Conservation (phyloP, 805 yeast species). For the Phaffomyces opuntiae region DNA sequence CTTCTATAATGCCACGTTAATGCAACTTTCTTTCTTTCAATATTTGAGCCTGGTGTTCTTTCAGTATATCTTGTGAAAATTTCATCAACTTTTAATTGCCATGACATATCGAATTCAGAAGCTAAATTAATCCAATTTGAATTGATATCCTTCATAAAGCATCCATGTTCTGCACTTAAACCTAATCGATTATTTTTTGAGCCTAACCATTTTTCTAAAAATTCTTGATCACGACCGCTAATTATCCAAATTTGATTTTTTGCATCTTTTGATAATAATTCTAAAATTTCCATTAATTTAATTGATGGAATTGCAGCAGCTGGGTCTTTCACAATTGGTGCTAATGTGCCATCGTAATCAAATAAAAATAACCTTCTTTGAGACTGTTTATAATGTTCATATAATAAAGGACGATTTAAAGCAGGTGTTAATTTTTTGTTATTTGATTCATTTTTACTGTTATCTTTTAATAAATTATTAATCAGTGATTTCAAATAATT, state of each 20-base stretch:
- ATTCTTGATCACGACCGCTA: slow-evolving; percentile 89
- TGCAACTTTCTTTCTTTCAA: slow-evolving; percentile 88
- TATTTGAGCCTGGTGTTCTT: slow-evolving; percentile 82
- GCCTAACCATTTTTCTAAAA: slow-evolving; percentile 86
- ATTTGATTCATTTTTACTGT: slow-evolving; percentile 25
- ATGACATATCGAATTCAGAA: slow-evolving; percentile 79
- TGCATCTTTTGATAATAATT: slow-evolving; percentile 62
- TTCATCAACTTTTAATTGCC: slow-evolving; percentile 81
- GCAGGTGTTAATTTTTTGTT: slow-evolving; percentile 65
- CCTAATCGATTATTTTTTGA: slow-evolving; percentile 52
- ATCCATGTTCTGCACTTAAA: slow-evolving; percentile 95
- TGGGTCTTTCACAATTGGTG: slow-evolving; percentile 95
- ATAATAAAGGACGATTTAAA: slow-evolving; percentile 61
- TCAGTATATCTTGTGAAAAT: slow-evolving; percentile 73
- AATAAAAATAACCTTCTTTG: slow-evolving; percentile 72
- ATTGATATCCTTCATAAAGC: slow-evolving; percentile 77
- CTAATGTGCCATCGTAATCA: slow-evolving; percentile 96
- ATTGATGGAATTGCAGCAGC: slow-evolving; percentile 96
- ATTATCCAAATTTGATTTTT: slow-evolving; percentile 89
- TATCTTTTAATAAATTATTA: slow-evolving; percentile 29
- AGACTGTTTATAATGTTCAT: slow-evolving; percentile 53
- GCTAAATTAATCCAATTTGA: slow-evolving; percentile 79
- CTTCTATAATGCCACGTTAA: slow-evolving; percentile 97
- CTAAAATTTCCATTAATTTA: slow-evolving; percentile 52
- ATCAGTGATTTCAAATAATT: slow-evolving; percentile 37